These are phyloP conservation scores for Casuarina cunninghamiana DNA, from an alignment of 306 rosid genomes.

Conservation along the genomic window DNA sequence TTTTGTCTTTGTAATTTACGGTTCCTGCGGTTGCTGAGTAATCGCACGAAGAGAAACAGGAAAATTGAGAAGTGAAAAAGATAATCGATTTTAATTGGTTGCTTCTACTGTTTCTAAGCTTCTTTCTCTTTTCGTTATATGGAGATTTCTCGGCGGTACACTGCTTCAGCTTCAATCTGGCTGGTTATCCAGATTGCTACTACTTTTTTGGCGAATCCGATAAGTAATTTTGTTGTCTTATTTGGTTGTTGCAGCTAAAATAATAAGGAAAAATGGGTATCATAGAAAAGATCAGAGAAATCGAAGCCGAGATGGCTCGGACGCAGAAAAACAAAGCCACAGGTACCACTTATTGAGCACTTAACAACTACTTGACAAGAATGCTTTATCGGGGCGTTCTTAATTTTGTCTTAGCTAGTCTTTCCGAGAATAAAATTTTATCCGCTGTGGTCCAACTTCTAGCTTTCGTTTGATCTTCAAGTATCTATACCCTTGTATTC, in stretches of 20 bases:
- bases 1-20: not conserved
- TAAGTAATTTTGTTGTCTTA: not conserved
- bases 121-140: not conserved
- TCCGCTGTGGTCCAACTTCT: not conserved
- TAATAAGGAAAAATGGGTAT: slow-evolving; percentile 71
- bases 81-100: not conserved
- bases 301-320: slow-evolving; percentile 99
- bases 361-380: not conserved
- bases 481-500: not conserved
- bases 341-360: slow-evolving; percentile 35
- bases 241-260: slow-evolving; percentile 36
- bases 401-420: not conserved
- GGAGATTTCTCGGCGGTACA: not conserved
- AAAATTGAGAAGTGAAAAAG: not conserved
- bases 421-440: not conserved
- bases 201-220: not conserved
- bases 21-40: not conserved
- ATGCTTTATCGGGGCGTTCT: not conserved
- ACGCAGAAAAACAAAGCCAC: slow-evolving; percentile 99
- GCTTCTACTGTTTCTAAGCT: not conserved
- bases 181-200: not conserved
- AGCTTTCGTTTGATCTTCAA: not conserved
- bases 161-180: slow-evolving; percentile 3
- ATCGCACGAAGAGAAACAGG: not conserved
- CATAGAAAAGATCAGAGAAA: slow-evolving; percentile 91